phyloP scores from a whole-genome alignment of 148 eudicot species.

The Fagopyrum homotropicum region DNA sequence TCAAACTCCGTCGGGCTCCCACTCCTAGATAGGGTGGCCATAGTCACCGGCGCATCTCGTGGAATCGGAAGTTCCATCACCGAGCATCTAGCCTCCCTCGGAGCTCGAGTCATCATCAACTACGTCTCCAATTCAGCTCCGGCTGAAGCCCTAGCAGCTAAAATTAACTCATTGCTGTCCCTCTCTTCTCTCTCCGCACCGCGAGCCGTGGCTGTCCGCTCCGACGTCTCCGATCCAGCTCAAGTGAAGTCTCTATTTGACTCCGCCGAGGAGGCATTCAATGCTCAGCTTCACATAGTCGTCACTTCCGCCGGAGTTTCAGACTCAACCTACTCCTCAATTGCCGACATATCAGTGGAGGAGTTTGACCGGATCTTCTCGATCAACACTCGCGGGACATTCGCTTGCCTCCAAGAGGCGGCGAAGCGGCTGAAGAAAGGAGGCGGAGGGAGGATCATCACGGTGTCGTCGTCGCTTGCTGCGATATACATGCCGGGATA shows the following conservation, averaged over 20 bases:
- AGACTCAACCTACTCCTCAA: background rate
- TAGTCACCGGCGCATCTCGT: slow-evolving; percentile 44
- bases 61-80: slow-evolving; percentile 40
- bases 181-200: background rate
- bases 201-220: background rate
- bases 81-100: slow-evolving; percentile 35
- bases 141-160: background rate
- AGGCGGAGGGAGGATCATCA: slow-evolving; percentile 39
- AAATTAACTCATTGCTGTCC: background rate
- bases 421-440: slow-evolving; percentile 20
- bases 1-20: slow-evolving; percentile 12
- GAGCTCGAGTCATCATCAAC: slow-evolving; percentile 42
- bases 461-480: slow-evolving; percentile 19
- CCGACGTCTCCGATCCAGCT: background rate
- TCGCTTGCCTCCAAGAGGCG: background rate
- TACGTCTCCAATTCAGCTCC: slow-evolving; percentile 21
- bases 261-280: background rate
- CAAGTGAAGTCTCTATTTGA: background rate
- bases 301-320: background rate
- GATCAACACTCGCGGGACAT: background rate
- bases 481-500: slow-evolving; percentile 18
- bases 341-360: background rate
- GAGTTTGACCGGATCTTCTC: background rate
- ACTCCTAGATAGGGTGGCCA: slow-evolving; percentile 30
- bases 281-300: background rate